Conservation (phyloP, 2,329 filamentous ascomycete genomes). For the Elsinoe australis region DNA sequence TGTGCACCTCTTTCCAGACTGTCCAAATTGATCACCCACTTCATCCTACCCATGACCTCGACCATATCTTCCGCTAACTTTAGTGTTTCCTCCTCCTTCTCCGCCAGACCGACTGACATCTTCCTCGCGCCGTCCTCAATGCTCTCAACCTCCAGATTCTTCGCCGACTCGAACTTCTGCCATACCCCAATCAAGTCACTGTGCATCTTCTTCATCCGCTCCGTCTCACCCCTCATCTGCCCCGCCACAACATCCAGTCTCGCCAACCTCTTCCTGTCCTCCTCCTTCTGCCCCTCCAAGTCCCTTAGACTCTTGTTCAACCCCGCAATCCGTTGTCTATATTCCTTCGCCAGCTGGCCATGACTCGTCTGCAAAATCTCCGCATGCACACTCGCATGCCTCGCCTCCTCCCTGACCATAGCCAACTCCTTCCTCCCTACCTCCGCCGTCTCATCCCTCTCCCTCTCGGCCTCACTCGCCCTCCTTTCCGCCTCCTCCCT, state of each 20-base stretch:
- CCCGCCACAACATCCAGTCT: slow-evolving; percentile 62
- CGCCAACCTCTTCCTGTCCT: slow-evolving; percentile 56
- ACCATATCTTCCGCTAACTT: slow-evolving; percentile 51
- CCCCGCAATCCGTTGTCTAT: slow-evolving; percentile 45
- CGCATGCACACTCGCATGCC: slow-evolving; percentile 53
- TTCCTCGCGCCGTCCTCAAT: slow-evolving; percentile 52
- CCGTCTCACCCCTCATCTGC: slow-evolving; percentile 63
- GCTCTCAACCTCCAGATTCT: slow-evolving; percentile 52
- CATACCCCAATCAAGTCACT: slow-evolving; percentile 54
- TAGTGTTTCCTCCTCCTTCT: slow-evolving; percentile 56
- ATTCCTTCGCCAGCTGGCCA: slow-evolving; percentile 59
- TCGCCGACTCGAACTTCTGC: slow-evolving; percentile 56
- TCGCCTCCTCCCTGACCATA: slow-evolving; percentile 40
- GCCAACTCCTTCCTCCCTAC: slow-evolving; percentile 58
- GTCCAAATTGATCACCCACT: slow-evolving; percentile 54
- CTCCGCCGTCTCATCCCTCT: slow-evolving; percentile 55
- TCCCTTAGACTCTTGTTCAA: slow-evolving; percentile 45
- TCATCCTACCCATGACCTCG: slow-evolving; percentile 58
- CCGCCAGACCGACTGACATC: slow-evolving; percentile 50
- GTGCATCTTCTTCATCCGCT: slow-evolving; percentile 53
- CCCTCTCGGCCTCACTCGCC: slow-evolving; percentile 54
- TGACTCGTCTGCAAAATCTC: slow-evolving; percentile 63
- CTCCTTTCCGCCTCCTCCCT: slow-evolving; percentile 52
- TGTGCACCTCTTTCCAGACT: slow-evolving; percentile 11
- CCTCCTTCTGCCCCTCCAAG: slow-evolving; percentile 49